Evolutionary conservation across 192 early-diverging fungal species (phyloP), one percentile per base, ranked within the genome.

Genomic region (Backusella luteola): DNA sequence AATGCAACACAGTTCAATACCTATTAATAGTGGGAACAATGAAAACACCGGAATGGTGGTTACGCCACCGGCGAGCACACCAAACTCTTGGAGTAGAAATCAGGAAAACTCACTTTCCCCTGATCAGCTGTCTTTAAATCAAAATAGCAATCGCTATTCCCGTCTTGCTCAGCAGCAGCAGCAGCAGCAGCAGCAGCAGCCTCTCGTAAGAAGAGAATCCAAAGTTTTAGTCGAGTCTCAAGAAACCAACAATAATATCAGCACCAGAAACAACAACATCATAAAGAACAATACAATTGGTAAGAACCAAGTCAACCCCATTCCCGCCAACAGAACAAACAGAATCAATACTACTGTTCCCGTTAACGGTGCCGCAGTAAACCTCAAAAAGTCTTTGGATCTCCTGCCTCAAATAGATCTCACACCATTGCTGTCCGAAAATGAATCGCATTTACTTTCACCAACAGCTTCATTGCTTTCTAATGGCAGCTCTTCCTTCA

Each of bases 381-480:
- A 23, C 12, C 23, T 29, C 21, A 63, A 63, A 63, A 63, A 63
- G 26, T 63, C 56, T 2, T 63, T 63, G n/a, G 56, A 46, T 44
- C 19, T 71, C 2, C 70, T 44, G 15, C 70, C 70, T 49, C 29
- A 32, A 26, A 29, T 46, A 3, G 15, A 29, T 7, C 11, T 49
- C 1, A n/a, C 39, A 49, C 70, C 70, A 8, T 49, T 71, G 42
- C 19, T 71, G 32, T 46, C 41, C 1, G 23, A 32, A 6, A 49
- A 71, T 17, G 70, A 71, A 15, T 71, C 70, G 8, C 70, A 71
- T 32, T 34, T 71, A 71, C 41, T 71, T 1, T 71, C 70, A 5
- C 70, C 70, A 5, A 11, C 21, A 12, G 1, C 19, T 14, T 38
- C 68, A 12, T 14, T 21, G n/a, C 4, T 38, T 26, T 23, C 35